Conservation (phyloP, 2,329 filamentous ascomycete species). For the Hypoxylon sp. region DNA sequence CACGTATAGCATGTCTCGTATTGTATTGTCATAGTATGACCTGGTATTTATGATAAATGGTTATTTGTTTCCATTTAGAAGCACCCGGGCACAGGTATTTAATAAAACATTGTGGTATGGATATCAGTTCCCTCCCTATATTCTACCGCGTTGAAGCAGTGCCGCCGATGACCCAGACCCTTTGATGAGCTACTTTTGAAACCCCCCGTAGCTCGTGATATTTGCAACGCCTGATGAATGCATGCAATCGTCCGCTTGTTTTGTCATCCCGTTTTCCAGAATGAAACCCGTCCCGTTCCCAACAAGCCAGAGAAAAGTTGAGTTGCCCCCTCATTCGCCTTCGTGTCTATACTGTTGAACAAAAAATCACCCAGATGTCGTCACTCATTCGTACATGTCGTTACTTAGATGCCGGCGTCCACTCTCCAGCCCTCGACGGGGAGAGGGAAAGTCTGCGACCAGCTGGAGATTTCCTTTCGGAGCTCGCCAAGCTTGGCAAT, state of each 20-base stretch:
- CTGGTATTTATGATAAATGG: too few relatives aligned
- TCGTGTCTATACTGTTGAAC: conserved; percentile 45
- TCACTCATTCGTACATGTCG: conserved; percentile 21
- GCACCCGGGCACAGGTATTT: conserved; percentile 24
- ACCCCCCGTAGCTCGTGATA: conserved; percentile 42
- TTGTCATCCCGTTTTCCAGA: conserved; percentile 35
- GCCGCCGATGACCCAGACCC: conserved; percentile 41
- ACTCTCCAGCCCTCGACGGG: conserved; percentile 78
- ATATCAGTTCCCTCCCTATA: conserved; percentile 27
- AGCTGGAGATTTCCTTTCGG: conserved; percentile 87
- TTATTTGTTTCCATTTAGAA: conserved; percentile 3
- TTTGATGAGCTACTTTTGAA: conserved; percentile 38
- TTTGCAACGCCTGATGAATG: conserved; percentile 49
- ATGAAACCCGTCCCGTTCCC: conserved; percentile 35
- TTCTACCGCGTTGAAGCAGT: conserved; percentile 53
- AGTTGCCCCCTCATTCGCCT: conserved; percentile 43
- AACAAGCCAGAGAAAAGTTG: conserved; percentile 44
- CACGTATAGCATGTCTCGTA: conserved; percentile 15
- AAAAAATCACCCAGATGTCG: conserved; percentile 30
- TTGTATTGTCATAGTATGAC: conserved; percentile 9
- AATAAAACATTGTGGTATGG: conserved; percentile 25
- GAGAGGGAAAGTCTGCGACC: conserved; percentile 91
- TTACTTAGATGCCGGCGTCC: conserved; percentile 63
- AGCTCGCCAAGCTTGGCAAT: conserved; percentile 83
- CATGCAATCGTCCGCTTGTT: conserved; percentile 41